Conservation (phyloP, 352 stramenopile species). For the Phytophthora foliorum region DNA sequence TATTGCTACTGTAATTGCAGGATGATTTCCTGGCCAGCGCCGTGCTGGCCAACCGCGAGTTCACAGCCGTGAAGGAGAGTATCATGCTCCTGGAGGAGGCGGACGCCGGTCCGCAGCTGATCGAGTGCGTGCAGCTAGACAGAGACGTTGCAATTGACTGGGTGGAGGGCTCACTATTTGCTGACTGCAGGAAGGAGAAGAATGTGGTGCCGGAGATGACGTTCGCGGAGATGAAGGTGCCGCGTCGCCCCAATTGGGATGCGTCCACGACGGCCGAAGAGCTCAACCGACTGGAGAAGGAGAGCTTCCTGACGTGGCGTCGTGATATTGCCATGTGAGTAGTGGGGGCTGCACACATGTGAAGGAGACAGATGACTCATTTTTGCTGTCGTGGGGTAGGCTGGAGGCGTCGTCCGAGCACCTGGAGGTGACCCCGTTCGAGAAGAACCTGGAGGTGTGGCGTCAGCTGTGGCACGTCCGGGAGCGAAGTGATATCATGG, state of each 20-base stretch:
- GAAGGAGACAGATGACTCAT: slow-evolving; percentile 17
- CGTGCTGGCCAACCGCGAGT: slow-evolving; percentile 92
- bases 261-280: slow-evolving; percentile 95
- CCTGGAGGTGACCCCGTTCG: slow-evolving; percentile 98
- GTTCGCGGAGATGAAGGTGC: slow-evolving; percentile 97
- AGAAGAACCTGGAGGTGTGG: slow-evolving; percentile 99
- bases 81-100: slow-evolving; percentile 83
- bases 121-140: slow-evolving; percentile 56
- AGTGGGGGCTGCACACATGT: not conserved
- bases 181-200: slow-evolving; percentile 52
- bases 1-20: slow-evolving; percentile 34
- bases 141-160: not conserved
- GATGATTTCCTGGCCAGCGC: slow-evolving; percentile 95
- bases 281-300: slow-evolving; percentile 96
- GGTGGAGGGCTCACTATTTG: not conserved
- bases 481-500: slow-evolving; percentile 97
- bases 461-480: slow-evolving; percentile 99
- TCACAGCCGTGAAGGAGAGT: slow-evolving; percentile 92
- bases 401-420: slow-evolving; percentile 81
- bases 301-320: slow-evolving; percentile 98
- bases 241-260: slow-evolving; percentile 96
- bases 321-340: slow-evolving; percentile 94
- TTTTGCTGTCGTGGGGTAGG: slow-evolving; percentile 37
- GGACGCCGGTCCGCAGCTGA: slow-evolving; percentile 62
- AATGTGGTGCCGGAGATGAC: slow-evolving; percentile 82